phyloP scores from a whole-genome alignment of 2,329 filamentous ascomycete species.

The Seiridium unicorne region DNA sequence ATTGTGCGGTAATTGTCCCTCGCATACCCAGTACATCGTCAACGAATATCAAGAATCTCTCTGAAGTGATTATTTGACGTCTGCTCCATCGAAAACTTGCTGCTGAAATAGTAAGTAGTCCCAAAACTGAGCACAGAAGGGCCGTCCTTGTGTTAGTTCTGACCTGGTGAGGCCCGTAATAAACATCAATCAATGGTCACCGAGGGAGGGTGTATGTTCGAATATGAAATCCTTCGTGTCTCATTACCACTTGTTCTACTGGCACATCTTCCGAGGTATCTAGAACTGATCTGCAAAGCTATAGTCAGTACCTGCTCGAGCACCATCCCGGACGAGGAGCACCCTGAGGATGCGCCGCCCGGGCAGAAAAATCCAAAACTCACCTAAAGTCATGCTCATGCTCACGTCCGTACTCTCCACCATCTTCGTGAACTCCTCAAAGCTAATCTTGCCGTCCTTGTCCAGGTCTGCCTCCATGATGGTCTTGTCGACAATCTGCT shows the following conservation, averaged over 20 bases:
- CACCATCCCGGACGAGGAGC: too few relatives aligned
- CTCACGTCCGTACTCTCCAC: slow-evolving; percentile 87
- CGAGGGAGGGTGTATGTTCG: not conserved
- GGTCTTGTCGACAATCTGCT: slow-evolving; percentile 99
- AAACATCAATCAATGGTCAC: too few relatives aligned
- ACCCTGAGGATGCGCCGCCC: too few relatives aligned
- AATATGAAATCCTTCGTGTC: slow-evolving; percentile 2
- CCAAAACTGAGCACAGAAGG: too few relatives aligned
- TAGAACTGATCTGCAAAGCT: slow-evolving; percentile 25
- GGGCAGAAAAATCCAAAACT: slow-evolving; percentile 26
- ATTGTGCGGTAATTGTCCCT: too few relatives aligned
- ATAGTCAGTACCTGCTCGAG: not conserved
- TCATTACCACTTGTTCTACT: slow-evolving; percentile 19
- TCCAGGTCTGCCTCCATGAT: slow-evolving; percentile 99
- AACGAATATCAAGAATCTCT: too few relatives aligned
- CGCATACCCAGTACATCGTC: too few relatives aligned
- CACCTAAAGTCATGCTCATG: slow-evolving; percentile 73
- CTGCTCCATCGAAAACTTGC: too few relatives aligned
- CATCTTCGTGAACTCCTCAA: slow-evolving; percentile 99
- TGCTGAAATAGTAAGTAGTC: too few relatives aligned
- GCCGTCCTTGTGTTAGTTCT: too few relatives aligned
- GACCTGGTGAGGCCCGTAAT: too few relatives aligned
- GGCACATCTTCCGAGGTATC: slow-evolving; percentile 16
- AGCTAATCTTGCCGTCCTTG: slow-evolving; percentile 96
- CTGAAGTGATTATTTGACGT: too few relatives aligned